Conservation (phyloP, 192 early-diverging fungal species). For the Allomyces macrogynus region DNA sequence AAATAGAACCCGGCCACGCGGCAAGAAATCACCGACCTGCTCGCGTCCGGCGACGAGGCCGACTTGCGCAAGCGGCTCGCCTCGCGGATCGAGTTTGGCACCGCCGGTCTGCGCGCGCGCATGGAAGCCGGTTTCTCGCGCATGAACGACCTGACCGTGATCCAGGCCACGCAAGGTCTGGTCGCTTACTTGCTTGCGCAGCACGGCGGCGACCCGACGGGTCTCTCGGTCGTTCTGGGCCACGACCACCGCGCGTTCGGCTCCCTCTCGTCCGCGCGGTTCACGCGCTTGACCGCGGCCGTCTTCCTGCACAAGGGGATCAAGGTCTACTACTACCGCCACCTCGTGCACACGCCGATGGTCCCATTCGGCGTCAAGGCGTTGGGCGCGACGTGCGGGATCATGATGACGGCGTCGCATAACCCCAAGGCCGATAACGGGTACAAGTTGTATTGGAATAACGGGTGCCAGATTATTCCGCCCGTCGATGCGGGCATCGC, state of each 20-base stretch:
- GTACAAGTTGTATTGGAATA: constrained; percentile 51
- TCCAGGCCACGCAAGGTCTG: constrained; percentile 79
- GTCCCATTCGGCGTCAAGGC: constrained; percentile 72
- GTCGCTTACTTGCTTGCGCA: constrained; percentile 37
- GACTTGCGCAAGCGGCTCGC: constrained; percentile 35
- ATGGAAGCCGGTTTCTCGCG: constrained; percentile 87
- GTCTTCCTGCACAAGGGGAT: constrained; percentile 59
- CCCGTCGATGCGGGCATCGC: constrained; percentile 70
- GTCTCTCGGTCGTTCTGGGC: constrained; percentile 72
- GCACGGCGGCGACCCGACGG: constrained; percentile 27
- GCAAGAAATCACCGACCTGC: constrained; percentile 28
- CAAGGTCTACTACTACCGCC: constrained; percentile 54
- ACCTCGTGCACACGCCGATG: constrained; percentile 65
- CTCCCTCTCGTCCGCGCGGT: constrained; percentile 39
- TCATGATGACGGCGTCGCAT: constrained; percentile 93
- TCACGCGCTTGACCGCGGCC: constrained; percentile 63
- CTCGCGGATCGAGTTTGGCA: constrained; percentile 60
- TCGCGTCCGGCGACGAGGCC: constrained; percentile 18
- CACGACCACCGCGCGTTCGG: constrained; percentile 69
- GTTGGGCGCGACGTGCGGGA: constrained; percentile 50
- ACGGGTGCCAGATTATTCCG: constrained; percentile 79
- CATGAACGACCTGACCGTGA: constrained; percentile 84
- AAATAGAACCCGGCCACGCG: constrained; percentile 38
- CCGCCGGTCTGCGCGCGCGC: constrained; percentile 67
- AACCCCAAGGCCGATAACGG: constrained; percentile 1